Evolutionary conservation across 352 stramenopile genomes (phyloP).

Genomic region (Globisporangium abappressorium): DNA sequence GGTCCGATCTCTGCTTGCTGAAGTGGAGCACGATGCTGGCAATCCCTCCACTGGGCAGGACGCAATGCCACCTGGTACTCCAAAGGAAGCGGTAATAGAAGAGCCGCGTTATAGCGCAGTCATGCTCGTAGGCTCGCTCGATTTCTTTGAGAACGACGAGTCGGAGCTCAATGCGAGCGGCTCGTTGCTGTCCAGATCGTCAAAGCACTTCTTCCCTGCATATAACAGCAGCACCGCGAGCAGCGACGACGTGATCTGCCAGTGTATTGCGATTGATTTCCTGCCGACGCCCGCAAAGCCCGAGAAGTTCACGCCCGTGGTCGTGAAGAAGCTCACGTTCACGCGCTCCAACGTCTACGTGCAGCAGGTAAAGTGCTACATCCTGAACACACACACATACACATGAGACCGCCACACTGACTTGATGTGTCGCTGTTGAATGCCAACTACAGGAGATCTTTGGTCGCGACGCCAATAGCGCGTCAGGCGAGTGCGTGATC

Average conservation of each 20-base stretch:
- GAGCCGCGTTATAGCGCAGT: constrained; percentile 32
- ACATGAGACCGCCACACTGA: neutral
- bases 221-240: neutral
- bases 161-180: constrained; percentile 2
- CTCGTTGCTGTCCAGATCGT: neutral
- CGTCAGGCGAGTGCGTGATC: constrained; percentile 55
- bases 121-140: constrained; percentile 23
- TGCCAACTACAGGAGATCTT: constrained; percentile 50
- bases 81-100: neutral
- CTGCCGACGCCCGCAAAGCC: constrained; percentile 39
- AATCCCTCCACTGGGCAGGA: neutral
- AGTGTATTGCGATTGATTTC: constrained; percentile 59
- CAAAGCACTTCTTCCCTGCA: constrained; percentile 1
- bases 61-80: neutral
- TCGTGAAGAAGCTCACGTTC: constrained; percentile 52
- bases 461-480: constrained; percentile 21
- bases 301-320: constrained; percentile 27
- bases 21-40: constrained; percentile 17
- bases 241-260: constrained; percentile 32
- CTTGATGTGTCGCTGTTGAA: neutral
- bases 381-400: neutral
- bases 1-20: constrained; percentile 14
- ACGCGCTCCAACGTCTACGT: constrained; percentile 35
- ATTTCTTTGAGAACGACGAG: constrained; percentile 7
- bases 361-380: constrained; percentile 29